Conservation (phyloP, 306 rosid species). For the Cucurbita ficifolia region DNA sequence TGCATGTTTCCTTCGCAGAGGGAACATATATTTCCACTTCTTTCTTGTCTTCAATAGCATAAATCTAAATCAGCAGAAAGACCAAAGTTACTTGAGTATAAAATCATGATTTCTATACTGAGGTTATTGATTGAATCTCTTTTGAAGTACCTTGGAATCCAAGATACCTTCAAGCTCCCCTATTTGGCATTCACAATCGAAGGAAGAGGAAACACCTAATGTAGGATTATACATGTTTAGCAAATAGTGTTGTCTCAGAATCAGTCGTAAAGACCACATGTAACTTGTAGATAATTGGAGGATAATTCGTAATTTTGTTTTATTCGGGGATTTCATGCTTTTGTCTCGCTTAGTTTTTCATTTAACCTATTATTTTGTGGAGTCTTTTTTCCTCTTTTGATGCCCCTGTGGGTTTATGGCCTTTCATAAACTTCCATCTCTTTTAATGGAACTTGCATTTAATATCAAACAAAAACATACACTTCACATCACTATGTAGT, state of each 20-base stretch:
- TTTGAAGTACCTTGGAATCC: constrained; percentile 51
- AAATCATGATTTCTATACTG: not conserved
- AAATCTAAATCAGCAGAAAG: constrained; percentile 33
- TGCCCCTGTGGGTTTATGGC: not conserved
- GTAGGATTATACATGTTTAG: constrained; percentile 4
- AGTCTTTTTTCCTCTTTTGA: not conserved
- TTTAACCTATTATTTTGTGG: not conserved
- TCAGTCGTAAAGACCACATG: not conserved
- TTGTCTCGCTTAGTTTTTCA: not conserved
- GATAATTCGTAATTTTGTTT: not conserved
- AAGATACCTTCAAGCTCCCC: constrained; percentile 59
- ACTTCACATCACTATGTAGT: not conserved
- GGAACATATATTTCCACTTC: constrained; percentile 46
- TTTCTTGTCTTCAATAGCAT: constrained; percentile 47
- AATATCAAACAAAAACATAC: not conserved
- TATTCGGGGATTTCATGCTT: not conserved
- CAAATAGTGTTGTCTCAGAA: not conserved
- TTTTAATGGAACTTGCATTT: not conserved
- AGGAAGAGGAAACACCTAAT: constrained; percentile 56
- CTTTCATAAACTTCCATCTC: not conserved
- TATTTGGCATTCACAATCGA: constrained; percentile 59
- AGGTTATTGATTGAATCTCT: not conserved
- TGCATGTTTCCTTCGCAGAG: constrained; percentile 47
- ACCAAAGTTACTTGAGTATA: not conserved
- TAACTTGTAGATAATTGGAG: not conserved